phyloP scores from a whole-genome alignment of 176 grass and related monocot species.

The Echinochloa phyllopogon region DNA sequence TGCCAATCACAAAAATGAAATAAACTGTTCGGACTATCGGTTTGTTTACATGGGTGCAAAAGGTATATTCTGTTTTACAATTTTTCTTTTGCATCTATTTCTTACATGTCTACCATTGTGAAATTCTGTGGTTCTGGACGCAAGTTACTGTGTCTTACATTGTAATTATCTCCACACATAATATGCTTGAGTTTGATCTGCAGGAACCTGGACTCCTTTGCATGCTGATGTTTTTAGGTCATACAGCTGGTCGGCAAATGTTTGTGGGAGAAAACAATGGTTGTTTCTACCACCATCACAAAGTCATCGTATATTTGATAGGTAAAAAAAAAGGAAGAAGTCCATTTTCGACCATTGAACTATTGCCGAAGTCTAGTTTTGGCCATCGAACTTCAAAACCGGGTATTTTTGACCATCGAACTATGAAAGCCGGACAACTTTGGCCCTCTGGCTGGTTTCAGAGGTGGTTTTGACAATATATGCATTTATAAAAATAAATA shows the following conservation, averaged over 20 bases:
- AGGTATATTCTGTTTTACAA: slow-evolving; percentile 52
- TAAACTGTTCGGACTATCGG: slow-evolving; percentile 92
- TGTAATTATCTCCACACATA: slow-evolving; percentile 21
- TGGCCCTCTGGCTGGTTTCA: too few species aligned
- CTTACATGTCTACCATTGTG: slow-evolving; percentile 25
- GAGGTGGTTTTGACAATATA: too few species aligned
- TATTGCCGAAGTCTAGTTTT: too few species aligned
- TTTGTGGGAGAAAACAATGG: slow-evolving; percentile 91
- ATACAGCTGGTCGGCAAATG: slow-evolving; percentile 98
- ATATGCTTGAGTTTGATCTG: slow-evolving; percentile 30
- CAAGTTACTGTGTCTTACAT: neutral
- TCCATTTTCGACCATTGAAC: too few species aligned
- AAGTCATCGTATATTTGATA: slow-evolving; percentile 75
- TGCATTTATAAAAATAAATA: too few species aligned
- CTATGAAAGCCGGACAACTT: too few species aligned
- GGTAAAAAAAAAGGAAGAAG: slow-evolving; percentile 52
- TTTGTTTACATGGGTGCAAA: slow-evolving; percentile 97
- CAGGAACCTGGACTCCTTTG: slow-evolving; percentile 96
- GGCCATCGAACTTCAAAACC: too few species aligned
- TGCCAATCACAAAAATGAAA: slow-evolving; percentile 81
- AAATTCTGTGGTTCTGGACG: slow-evolving; percentile 9
- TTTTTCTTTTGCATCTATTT: slow-evolving; percentile 7
- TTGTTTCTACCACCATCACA: slow-evolving; percentile 83
- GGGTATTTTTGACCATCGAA: too few species aligned
- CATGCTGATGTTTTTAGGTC: slow-evolving; percentile 98